These are phyloP conservation scores for Alternaria panax DNA, from an alignment of 2,329 filamentous ascomycete genomes.

Conservation along the genomic window DNA sequence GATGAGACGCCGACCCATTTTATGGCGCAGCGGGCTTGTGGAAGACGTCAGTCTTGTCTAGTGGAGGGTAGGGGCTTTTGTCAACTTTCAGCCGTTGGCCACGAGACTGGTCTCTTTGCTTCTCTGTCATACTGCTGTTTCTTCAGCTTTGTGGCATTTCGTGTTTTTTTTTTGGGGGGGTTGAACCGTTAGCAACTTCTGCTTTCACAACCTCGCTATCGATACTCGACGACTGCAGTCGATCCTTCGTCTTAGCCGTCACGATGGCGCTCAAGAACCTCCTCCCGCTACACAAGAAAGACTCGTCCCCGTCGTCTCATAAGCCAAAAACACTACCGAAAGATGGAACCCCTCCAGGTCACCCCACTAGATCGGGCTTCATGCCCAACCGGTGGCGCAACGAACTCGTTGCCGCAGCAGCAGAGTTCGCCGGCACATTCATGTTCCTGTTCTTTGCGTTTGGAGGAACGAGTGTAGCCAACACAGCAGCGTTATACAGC, in stretches of 20 bases:
- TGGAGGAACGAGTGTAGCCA: slow-evolving; percentile 49
- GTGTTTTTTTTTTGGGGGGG: no score
- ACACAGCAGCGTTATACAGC: slow-evolving; percentile 36
- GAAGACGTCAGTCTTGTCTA: neutral
- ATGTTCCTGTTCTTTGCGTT: slow-evolving; percentile 54
- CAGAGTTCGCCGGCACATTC: slow-evolving; percentile 51
- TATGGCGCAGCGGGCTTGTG: neutral
- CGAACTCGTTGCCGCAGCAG: slow-evolving; percentile 45
- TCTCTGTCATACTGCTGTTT: neutral
- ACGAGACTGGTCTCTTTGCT: neutral
- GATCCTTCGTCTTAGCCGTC: neutral
- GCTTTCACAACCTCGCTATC: neutral
- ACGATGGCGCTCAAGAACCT: slow-evolving; percentile 19
- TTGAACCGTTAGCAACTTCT: neutral
- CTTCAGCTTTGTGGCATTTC: neutral
- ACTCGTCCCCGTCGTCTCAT: neutral
- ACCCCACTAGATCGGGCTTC: neutral
- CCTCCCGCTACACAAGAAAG: slow-evolving; percentile 17
- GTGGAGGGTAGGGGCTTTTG: neutral
- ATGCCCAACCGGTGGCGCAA: slow-evolving; percentile 37
- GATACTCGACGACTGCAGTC: neutral
- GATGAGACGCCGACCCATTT: neutral
- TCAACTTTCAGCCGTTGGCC: neutral
- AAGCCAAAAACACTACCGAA: neutral
- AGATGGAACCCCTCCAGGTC: neutral